Evolutionary conservation across 2,329 filamentous ascomycete genomes (phyloP), one percentile per base, ranked within the genome.

Genomic region (Zopfia rhizophila): DNA sequence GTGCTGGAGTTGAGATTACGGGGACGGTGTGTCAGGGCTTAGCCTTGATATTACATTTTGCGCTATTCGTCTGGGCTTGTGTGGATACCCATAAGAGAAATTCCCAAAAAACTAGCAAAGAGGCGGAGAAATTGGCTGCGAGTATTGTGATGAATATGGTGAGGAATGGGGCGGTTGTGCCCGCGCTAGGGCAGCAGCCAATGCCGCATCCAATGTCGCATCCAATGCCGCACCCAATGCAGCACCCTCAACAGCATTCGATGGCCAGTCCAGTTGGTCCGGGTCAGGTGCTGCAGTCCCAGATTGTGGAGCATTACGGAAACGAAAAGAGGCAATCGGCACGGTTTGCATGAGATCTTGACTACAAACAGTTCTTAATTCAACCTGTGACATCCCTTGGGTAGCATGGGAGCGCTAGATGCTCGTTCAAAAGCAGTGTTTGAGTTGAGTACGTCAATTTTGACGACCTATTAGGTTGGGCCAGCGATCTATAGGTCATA

Each of bases 1-100:
- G 61, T 16, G 51, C 43, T 7, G 53, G 48, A 7, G 40, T 63
- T 12, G 52, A 58, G 35, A 36, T 63, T 10, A 59, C 59, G 4
- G 67, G 43, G 1, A 53, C 56, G 5, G 66, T 65, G 7, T 67
- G 65, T 36, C 67, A 70, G 29, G 69, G 61, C 43, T 38, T 70
- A 5, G 49, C 48, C 3, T 24, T 72, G 13, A 12, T 63, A 1
- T 32, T 71, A 27, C 70, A 73, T 37, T 61, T 73, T 36, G 51
- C 50, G 1, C 56, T 72, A 3, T 73, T 73, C 46, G 51, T 72
- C 8, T 72, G 69, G 67, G 70, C 70, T 1, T 73, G 70, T 23
- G 61, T 72, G 6, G 70, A 73, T 33, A 68, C 65, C 12, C 48
- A 66, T 31, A 44, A 41, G 4, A 38, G 64, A 18, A 65, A 63